phyloP scores from a whole-genome alignment of 768 basidiomycete species.

The Auricularia sp. region DNA sequence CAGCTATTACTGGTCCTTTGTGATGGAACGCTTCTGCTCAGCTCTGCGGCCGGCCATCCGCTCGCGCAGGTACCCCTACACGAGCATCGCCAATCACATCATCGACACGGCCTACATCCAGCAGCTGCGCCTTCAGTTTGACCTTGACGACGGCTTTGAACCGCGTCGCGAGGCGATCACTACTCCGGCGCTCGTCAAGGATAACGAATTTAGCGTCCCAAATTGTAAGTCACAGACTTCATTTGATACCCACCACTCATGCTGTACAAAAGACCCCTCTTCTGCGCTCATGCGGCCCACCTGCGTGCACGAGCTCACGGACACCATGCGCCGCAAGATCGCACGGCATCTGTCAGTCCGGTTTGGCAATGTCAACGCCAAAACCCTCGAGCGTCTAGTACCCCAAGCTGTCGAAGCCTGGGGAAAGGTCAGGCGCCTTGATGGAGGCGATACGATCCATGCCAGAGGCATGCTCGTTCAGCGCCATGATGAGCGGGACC shows the following conservation, averaged over 20 bases:
- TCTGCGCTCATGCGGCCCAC: constrained; percentile 21
- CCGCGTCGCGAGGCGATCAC: not conserved
- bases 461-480: constrained; percentile 10
- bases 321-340: not conserved
- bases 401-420: constrained; percentile 14
- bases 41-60: constrained; percentile 12
- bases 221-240: constrained; percentile 16
- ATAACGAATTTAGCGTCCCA: constrained; percentile 13
- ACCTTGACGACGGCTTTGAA: not conserved
- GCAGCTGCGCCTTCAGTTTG: constrained; percentile 11
- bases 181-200: constrained; percentile 11
- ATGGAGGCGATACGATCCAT: constrained; percentile 22
- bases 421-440: constrained; percentile 16
- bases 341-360: constrained; percentile 5
- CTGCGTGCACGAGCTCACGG: not conserved
- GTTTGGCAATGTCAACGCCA: constrained; percentile 6
- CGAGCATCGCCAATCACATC: constrained; percentile 11
- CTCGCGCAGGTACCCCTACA: constrained; percentile 13
- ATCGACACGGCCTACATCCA: constrained; percentile 4
- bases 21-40: constrained; percentile 19
- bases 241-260: not conserved
- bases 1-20: constrained; percentile 21
- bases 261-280: constrained; percentile 14
- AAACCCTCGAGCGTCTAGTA: constrained; percentile 5
- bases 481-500: constrained; percentile 19